Conservation (phyloP, 371 early-diverging fungal genomes). For the Chytridium lagenaria region DNA sequence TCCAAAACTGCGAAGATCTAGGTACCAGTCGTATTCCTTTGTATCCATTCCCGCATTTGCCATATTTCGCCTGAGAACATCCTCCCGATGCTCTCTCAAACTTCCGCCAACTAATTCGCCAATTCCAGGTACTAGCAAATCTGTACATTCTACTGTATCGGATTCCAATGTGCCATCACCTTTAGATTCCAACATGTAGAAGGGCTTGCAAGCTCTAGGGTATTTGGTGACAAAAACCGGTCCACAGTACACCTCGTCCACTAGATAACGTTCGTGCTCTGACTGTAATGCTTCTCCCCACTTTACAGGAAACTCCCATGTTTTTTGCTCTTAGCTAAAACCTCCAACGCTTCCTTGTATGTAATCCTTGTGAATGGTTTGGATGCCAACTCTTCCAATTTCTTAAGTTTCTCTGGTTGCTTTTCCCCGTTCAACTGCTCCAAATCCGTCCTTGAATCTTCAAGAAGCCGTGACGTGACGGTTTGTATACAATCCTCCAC, state of each 20-base stretch:
- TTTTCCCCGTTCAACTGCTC: slow-evolving; percentile 62
- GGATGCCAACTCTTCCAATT: slow-evolving; percentile 49
- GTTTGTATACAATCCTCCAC: slow-evolving; percentile 52
- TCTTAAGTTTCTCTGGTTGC: too few species aligned
- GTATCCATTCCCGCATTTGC: slow-evolving; percentile 61
- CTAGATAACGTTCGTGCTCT: slow-evolving; percentile 89
- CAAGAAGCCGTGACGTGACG: slow-evolving; percentile 54
- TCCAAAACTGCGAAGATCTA: slow-evolving; percentile 84
- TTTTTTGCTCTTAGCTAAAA: slow-evolving; percentile 56
- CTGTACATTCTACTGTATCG: slow-evolving; percentile 83
- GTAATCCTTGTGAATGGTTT: slow-evolving; percentile 75
- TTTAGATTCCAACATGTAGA: slow-evolving; percentile 78
- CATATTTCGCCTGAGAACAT: slow-evolving; percentile 64
- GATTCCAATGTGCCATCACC: slow-evolving; percentile 31
- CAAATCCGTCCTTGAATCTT: slow-evolving; percentile 62
- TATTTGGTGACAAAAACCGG: slow-evolving; percentile 95
- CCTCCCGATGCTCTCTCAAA: slow-evolving; percentile 78
- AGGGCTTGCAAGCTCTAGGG: slow-evolving; percentile 82
- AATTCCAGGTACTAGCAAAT: slow-evolving; percentile 85
- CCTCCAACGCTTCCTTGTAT: slow-evolving; percentile 82
- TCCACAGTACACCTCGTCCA: slow-evolving; percentile 65
- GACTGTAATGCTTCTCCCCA: slow-evolving; percentile 84
- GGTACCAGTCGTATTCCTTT: slow-evolving; percentile 80
- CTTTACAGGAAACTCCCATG: slow-evolving; percentile 68
- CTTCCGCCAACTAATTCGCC: slow-evolving; percentile 95